Percentiles rank a stretch among this genome's conserved stretches.
Evolutionary conservation across 1,284 basidiomycete genomes (phyloP).

Genomic region (Rhodotorula sp.): DNA sequence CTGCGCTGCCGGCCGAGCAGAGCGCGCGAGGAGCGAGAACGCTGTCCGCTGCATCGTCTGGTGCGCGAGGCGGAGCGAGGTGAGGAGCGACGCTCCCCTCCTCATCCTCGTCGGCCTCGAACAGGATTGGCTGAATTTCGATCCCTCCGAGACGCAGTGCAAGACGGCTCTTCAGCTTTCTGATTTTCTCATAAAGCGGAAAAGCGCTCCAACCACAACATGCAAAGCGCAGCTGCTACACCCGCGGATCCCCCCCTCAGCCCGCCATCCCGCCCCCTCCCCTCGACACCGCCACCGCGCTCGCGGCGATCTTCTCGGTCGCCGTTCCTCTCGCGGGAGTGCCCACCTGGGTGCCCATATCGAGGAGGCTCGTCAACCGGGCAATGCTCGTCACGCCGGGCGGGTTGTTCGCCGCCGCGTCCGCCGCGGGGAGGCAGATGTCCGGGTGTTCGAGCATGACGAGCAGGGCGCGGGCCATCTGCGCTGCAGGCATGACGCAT

Average conservation of each 20-base stretch:
- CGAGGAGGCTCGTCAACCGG: not conserved
- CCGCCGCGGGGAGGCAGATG: slow-evolving; percentile 4
- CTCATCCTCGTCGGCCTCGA: too few relatives aligned
- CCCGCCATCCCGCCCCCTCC: too few relatives aligned
- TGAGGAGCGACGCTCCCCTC: not conserved
- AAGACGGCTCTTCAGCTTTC: too few relatives aligned
- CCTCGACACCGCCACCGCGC: too few relatives aligned
- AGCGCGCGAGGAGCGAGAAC: slow-evolving; percentile 1
- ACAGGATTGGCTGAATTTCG: not conserved
- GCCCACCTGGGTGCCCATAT: not conserved
- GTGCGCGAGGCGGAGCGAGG: not conserved
- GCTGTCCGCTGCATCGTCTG: slow-evolving; percentile 19
- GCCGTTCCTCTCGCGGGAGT: too few relatives aligned
- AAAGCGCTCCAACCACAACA: too few relatives aligned
- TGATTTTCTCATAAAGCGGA: not conserved
- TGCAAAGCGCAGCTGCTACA: too few relatives aligned
- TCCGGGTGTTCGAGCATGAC: slow-evolving; percentile 5
- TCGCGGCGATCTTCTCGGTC: not conserved
- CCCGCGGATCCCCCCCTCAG: not conserved
- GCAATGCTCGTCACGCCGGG: slow-evolving; percentile 1
- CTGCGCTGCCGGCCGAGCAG: not conserved
- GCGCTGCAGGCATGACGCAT: too few relatives aligned
- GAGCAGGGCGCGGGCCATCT: not conserved
- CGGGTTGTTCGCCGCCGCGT: not conserved
- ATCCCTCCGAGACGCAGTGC: too few relatives aligned